These are phyloP conservation scores for Nepenthes alata DNA, from an alignment of 179 eudicot genomes.

Conservation along the genomic window DNA sequence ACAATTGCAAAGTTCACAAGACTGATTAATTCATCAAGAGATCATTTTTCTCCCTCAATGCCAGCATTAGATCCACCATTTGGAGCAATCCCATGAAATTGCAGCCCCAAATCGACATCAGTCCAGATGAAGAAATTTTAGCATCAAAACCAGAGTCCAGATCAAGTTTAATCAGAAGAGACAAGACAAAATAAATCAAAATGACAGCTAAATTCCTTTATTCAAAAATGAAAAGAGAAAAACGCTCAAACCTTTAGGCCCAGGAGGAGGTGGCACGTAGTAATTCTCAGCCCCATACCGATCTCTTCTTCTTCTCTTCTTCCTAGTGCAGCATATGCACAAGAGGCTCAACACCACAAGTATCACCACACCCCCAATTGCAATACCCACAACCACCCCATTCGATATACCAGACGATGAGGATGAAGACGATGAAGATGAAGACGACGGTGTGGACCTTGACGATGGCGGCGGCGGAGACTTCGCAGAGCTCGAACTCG, in stretches of 20 bases:
- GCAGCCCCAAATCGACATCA: too few relatives aligned
- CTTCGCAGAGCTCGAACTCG: conserved; percentile 11
- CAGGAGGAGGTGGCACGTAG: conserved; percentile 15
- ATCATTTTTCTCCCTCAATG: too few relatives aligned
- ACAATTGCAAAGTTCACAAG: too few relatives aligned
- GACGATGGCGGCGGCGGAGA: conserved; percentile 13
- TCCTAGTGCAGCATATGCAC: conserved; percentile 18
- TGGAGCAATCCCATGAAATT: too few relatives aligned
- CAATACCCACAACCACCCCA: conserved; percentile 16
- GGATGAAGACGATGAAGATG: conserved; percentile 8
- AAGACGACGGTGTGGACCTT: conserved; percentile 10
- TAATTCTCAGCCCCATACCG: conserved; percentile 19
- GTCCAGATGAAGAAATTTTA: too few relatives aligned
- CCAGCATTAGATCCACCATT: too few relatives aligned
- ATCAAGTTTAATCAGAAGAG: too few relatives aligned
- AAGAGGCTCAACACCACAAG: conserved; percentile 18
- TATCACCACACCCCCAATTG: conserved; percentile 21
- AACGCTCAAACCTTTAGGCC: neutral
- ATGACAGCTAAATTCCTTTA: too few relatives aligned
- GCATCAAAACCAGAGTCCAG: too few relatives aligned
- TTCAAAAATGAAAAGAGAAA: too few relatives aligned
- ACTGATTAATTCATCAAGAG: too few relatives aligned
- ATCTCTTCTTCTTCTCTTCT: conserved; percentile 18
- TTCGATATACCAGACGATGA: conserved; percentile 7
- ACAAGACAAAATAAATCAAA: too few relatives aligned